Evolutionary conservation across 345 rosid genomes (phyloP).

Genomic region (Dipteronia dyeriana): DNA sequence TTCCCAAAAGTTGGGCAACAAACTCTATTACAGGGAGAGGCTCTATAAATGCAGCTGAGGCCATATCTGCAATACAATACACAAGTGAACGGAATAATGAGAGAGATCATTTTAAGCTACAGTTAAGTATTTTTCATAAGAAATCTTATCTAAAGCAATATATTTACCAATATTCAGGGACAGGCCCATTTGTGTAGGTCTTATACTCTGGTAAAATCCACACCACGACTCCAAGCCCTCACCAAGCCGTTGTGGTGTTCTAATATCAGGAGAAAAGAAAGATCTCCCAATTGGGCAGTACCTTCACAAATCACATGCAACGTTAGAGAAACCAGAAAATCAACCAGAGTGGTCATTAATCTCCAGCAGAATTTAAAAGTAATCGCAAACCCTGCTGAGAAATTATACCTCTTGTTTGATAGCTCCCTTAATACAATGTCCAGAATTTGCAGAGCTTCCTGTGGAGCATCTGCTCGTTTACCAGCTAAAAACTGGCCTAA

Average conservation of each 20-base stretch:
- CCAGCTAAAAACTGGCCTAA: conserved; percentile 87
- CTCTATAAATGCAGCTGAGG: conserved; percentile 97
- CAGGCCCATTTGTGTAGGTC: conserved; percentile 99
- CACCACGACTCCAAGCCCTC: conserved; percentile 99
- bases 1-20: conserved; percentile 88
- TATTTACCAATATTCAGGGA: conserved; percentile 84
- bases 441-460: conserved; percentile 85
- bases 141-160: conserved; percentile 7
- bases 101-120: conserved; percentile 6
- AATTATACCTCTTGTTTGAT: conserved; percentile 65
- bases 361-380: neutral
- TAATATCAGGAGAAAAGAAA: conserved; percentile 85
- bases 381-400: neutral
- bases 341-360: neutral
- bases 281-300: conserved; percentile 87
- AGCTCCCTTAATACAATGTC: conserved; percentile 92
- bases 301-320: conserved; percentile 33
- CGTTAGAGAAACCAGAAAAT: conserved; percentile 3
- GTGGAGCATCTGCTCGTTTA: conserved; percentile 88
- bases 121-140: neutral
- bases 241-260: conserved; percentile 79
- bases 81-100: neutral
- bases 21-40: conserved; percentile 96
- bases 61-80: conserved; percentile 63
- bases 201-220: conserved; percentile 94